phyloP scores from a whole-genome alignment of 768 basidiomycete species.

The Mycena sanguinolenta region DNA sequence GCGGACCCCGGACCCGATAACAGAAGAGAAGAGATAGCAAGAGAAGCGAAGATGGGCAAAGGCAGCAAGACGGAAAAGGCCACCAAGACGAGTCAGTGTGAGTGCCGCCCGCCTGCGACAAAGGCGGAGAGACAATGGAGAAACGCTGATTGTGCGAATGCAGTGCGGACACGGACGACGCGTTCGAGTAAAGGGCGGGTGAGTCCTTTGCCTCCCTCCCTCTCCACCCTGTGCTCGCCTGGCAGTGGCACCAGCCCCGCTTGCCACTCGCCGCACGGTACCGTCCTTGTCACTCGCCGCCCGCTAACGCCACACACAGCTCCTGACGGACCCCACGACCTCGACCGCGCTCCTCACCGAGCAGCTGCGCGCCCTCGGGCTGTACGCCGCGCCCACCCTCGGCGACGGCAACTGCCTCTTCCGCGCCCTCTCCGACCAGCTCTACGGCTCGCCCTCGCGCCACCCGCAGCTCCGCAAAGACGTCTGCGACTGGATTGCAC shows the following conservation, averaged over 20 bases:
- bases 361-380: constrained; percentile 82
- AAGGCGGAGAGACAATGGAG: neutral
- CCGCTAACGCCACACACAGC: constrained; percentile 41
- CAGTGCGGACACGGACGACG: constrained; percentile 71
- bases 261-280: no score
- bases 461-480: constrained; percentile 79
- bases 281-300: no score
- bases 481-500: constrained; percentile 87
- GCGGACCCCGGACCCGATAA: no score
- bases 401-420: constrained; percentile 97
- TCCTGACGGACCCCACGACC: constrained; percentile 70
- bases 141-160: constrained; percentile 1
- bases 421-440: constrained; percentile 89
- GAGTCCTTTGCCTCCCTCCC: no score
- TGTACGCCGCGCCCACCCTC: constrained; percentile 89
- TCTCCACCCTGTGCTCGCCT: no score
- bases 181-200: constrained; percentile 71
- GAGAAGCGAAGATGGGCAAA: constrained; percentile 38
- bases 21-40: constrained; percentile 41
- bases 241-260: no score
- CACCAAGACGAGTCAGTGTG: constrained; percentile 41
- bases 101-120: constrained; percentile 25
- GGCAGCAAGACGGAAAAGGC: constrained; percentile 38
- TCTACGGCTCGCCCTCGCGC: constrained; percentile 79
- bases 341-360: constrained; percentile 75